Base-by-base conservation (phyloP, 1,139 yeast genomes). In the Candida sanyaensis region DNA sequence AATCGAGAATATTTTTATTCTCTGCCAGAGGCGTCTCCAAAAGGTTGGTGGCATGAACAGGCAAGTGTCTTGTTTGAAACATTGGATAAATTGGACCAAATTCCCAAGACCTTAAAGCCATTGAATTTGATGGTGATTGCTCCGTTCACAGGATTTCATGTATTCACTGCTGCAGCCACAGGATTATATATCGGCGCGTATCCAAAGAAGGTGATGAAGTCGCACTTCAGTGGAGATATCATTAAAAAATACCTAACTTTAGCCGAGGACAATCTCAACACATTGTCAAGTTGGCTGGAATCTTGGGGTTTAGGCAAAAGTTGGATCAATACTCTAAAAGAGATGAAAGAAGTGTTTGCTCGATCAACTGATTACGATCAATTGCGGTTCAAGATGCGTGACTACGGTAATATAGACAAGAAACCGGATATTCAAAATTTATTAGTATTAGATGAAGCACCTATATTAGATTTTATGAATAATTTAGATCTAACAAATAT, bases 131-230 rank as follows among this genome's bases (percentile, higher is more conserved):
- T 70, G 68, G 73, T 70, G 6, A 61, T 68, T 36, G 73, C 75
- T 2, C 75, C 75, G 11, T 69, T 69, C 50, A 66, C 74, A 3
- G 72, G 73, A 1, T 69, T 70, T 51, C 69, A 69, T 49, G 66
- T 69, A 2, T 69, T 66, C 53, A 69, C 73, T 7, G 58, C 63
- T 12, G 67, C 71, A 2, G 65, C 67, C 3, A 69, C 73, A 0
- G 58, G 69, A 26, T 56, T 68, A 24, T 70, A 65, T 42, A 60
- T 70, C 42, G 60, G 62, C 32, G 63, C 67, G 0, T 69, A 66
- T 50, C 71, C 74, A 2, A 44, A 50, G 26, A 52, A 56, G 24
- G 52, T 62, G 1, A 43, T 62, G 33, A 43, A 46, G 29, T 48
- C 51, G 24, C 47, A 59, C 33, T 52, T 55, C 21, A 53, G 55